Base-by-base conservation (phyloP, 306 rosid genomes). In the Clitoria ternatea region DNA sequence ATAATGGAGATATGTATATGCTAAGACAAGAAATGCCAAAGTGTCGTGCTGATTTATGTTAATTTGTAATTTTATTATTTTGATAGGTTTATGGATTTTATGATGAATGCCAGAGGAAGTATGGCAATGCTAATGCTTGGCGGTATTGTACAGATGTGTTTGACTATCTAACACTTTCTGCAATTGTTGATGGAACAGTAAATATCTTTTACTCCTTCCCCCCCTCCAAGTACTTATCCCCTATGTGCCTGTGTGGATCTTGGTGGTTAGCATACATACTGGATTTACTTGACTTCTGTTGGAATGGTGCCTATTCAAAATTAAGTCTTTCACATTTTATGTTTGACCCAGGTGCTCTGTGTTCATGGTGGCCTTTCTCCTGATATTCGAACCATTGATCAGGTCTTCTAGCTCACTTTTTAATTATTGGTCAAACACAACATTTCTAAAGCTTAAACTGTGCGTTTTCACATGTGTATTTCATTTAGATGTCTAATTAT, bases 111-210 rank as follows among this genome's bases (percentile, higher is more conserved):
- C 97, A 92, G 80, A 87, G 97, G 76, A 92, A 92, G 92, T 92
- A 92, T 24, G 97, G 97, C 62, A 92, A 92, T 76, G 96, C 97
- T 36, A 92, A 92, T 84, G 97, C 96, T 19, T 92, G 97, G 97
- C 91, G 97, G 63, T 92, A 92, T 76, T 92, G 97, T 81, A 92
- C 97, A 79, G 97, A 92, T 72, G 96, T 89, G 82, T 92, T 92
- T 60, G 97, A 92, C 86, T 92, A 89, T 74, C 84, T 92, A 66
- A 92, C 96, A n/a, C 92, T 92, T 62, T 92, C 97, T 22, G 97
- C 97, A 66, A 92, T 92, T 57, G 89, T 92, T 74, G 97, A 92
- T 61, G 96, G 96, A 88, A 89, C 96, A 4, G 97, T 92, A 92
- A 80, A 45, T 69, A 43, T 78, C 86, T 78, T 22, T 24, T 50